Conservation (phyloP, 805 yeast genomes). For the Saturnispora saitoi region DNA sequence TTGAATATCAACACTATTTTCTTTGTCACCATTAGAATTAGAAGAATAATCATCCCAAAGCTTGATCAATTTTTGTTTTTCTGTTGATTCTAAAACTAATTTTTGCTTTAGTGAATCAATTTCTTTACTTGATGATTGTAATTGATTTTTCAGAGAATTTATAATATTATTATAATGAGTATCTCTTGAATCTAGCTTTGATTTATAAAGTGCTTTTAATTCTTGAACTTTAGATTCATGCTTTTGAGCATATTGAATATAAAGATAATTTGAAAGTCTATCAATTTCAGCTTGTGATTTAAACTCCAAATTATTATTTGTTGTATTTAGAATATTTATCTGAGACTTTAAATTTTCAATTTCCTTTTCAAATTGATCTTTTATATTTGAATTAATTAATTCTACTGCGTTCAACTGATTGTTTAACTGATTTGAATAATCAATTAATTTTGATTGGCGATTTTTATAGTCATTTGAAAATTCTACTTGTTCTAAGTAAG, state of each 20-base stretch:
- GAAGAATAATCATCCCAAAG: constrained; percentile 32
- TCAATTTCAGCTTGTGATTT: constrained; percentile 8
- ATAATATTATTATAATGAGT: constrained; percentile 17
- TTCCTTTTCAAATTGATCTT: neutral
- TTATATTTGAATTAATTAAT: neutral
- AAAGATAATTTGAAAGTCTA: constrained; percentile 32
- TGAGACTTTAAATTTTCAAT: constrained; percentile 4
- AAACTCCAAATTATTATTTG: neutral
- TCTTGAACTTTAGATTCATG: constrained; percentile 65
- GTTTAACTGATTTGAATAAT: constrained; percentile 4
- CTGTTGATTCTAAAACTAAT: constrained; percentile 43
- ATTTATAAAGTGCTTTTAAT: constrained; percentile 50
- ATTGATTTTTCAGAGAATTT: constrained; percentile 5
- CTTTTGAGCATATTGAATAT: constrained; percentile 65
- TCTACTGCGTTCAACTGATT: constrained; percentile 6
- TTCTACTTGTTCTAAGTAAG: neutral
- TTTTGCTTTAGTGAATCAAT: constrained; percentile 42
- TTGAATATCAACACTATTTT: constrained; percentile 11
- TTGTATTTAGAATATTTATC: neutral
- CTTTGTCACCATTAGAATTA: constrained; percentile 15
- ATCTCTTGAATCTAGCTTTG: constrained; percentile 40
- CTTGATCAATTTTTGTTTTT: constrained; percentile 47
- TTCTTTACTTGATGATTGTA: constrained; percentile 36
- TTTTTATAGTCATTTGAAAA: neutral
- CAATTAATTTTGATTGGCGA: constrained; percentile 6